These are phyloP conservation scores for Serendipita sp. DNA, from an alignment of 768 basidiomycete species.

Conservation along the genomic window DNA sequence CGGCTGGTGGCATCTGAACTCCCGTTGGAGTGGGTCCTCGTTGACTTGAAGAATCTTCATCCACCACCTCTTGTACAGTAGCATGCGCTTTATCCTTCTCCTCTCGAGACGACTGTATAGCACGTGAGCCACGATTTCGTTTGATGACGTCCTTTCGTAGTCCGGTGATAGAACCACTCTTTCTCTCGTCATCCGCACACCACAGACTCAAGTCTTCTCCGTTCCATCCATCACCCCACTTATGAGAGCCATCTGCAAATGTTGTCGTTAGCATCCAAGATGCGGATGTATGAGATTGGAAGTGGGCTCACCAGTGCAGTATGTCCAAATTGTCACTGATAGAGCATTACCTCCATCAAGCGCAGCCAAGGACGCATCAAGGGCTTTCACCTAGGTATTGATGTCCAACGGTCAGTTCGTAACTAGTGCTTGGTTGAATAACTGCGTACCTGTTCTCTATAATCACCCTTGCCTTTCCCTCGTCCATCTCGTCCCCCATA, in stretches of 20 bases:
- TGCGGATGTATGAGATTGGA: too few species aligned
- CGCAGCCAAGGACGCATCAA: conserved; percentile 69
- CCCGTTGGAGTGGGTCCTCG: background rate
- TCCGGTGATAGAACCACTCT: conserved; percentile 7
- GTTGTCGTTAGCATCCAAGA: too few species aligned
- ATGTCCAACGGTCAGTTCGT: conserved; percentile 50
- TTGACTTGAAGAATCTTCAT: background rate
- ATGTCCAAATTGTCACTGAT: conserved; percentile 81
- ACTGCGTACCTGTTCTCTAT: conserved; percentile 7
- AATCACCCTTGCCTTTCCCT: conserved; percentile 29
- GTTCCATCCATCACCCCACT: conserved; percentile 96
- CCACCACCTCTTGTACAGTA: background rate
- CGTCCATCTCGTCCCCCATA: conserved; percentile 51
- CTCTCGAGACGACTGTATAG: background rate
- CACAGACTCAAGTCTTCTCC: conserved; percentile 88
- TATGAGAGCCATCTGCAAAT: conserved; percentile 64
- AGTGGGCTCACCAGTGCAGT: conserved; percentile 33
- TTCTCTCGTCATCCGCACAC: conserved; percentile 54
- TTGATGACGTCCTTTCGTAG: background rate
- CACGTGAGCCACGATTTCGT: background rate
- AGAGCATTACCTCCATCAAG: conserved; percentile 61
- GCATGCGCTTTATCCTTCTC: background rate
- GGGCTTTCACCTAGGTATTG: conserved; percentile 59
- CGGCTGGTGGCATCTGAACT: background rate
- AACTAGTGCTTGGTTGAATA: background rate